Evolutionary conservation across 805 yeast genomes (phyloP), one percentile per base, ranked within the genome.

Genomic region (Candida lessepsii): DNA sequence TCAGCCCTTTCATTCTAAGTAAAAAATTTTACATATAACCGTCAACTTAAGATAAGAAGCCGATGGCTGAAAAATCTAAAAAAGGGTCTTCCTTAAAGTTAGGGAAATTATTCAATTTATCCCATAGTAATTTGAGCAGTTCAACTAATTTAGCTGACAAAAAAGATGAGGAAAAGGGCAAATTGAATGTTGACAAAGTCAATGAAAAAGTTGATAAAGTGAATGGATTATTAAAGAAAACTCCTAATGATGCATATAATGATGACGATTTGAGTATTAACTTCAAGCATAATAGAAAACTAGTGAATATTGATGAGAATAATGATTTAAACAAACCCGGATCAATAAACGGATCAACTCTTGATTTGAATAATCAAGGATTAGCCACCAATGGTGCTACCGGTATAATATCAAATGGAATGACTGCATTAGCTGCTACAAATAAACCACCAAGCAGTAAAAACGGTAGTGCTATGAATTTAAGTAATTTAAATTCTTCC

Each of bases 61-160:
- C 37, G 25, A 40, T 46, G 45, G 28, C 49, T 15, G 45, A 42
- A 18, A 32, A 32, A 13, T 46, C 52, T 35, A 48, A 52, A 18
- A 50, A 46, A 27, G 48, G 54, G 18, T 42, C 51, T 19, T 44
- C 43, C 23, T 21, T 32, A 3, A 54, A 50, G 37, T 31, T 53
- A 25, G 53, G 57, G 28, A 54, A 53, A 37, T 48, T 54, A 24
- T 54, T 54, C 42, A 54, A 52, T 26, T 51, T 53, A 9, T 49
- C 49, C 32, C 42, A 46, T 11, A 45, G 51, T 11, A 50, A 49
- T 39, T 27, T 45, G 20, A 20, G 7, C 10, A 23, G 27, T 21
- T 32, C 27, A 15, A 15, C 30, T 17, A 29, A 29, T 37, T 17
- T 23, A 11, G 10, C 16, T 17, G 32, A 35, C 18, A 27, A 28